phyloP scores from a whole-genome alignment of 2,329 filamentous ascomycete genomes.

The Cladosporium sp. region DNA sequence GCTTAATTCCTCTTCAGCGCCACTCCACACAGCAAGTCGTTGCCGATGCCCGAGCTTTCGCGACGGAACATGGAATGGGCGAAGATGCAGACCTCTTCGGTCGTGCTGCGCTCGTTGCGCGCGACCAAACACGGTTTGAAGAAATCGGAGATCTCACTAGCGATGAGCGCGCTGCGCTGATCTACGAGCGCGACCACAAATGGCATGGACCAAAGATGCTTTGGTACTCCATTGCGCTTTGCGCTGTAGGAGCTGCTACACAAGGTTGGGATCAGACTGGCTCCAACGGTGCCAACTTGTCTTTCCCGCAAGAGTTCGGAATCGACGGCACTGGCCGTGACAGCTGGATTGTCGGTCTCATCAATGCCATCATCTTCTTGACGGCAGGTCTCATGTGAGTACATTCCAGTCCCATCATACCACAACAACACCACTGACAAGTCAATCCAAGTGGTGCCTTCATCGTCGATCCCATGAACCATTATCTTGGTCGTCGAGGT shows the following conservation, averaged over 20 bases:
- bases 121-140: constrained; percentile 62
- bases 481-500: constrained; percentile 30
- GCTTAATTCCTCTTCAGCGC: constrained; percentile 24
- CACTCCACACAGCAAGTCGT: constrained; percentile 29
- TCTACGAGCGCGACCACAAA: constrained; percentile 61
- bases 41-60: constrained; percentile 31
- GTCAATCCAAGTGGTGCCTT: constrained; percentile 28
- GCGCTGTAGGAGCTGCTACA: constrained; percentile 28
- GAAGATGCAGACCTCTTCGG: constrained; percentile 37
- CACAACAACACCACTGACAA: neutral
- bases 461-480: constrained; percentile 50
- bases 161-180: constrained; percentile 56
- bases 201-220: constrained; percentile 62
- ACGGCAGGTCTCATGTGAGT: constrained; percentile 35
- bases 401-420: constrained; percentile 2
- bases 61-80: constrained; percentile 31
- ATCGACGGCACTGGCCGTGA: constrained; percentile 16
- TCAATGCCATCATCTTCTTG: constrained; percentile 51
- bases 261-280: constrained; percentile 32
- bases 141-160: constrained; percentile 57
- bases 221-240: constrained; percentile 57
- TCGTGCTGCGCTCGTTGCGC: constrained; percentile 62
- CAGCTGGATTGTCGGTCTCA: constrained; percentile 37
- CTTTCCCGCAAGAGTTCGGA: constrained; percentile 23
- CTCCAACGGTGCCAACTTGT: constrained; percentile 30